These are phyloP conservation scores for Claviceps spartinae DNA, from an alignment of 2,329 filamentous ascomycete species.

Conservation along the genomic window DNA sequence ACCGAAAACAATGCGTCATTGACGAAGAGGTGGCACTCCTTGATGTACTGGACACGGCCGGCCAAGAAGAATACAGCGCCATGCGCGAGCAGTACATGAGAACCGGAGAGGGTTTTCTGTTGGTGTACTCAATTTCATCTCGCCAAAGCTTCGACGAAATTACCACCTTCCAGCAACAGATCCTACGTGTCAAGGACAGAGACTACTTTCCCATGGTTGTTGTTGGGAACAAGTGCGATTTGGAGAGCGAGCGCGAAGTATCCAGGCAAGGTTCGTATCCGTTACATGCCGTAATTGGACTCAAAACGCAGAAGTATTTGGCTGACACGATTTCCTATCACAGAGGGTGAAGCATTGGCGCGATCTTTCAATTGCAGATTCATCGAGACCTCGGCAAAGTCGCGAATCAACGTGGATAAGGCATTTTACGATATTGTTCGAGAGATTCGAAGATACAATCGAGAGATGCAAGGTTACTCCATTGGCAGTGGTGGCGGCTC, in stretches of 20 bases:
- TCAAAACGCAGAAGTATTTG: not conserved
- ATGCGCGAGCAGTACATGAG: slow-evolving; percentile 99
- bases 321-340: slow-evolving; percentile 7
- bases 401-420: slow-evolving; percentile 94
- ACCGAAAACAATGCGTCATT: slow-evolving; percentile 98
- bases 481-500: slow-evolving; percentile 53
- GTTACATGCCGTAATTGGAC: not conserved
- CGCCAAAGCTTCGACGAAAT: slow-evolving; percentile 97
- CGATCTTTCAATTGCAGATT: slow-evolving; percentile 90
- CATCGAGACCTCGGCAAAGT: slow-evolving; percentile 98
- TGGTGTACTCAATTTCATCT: slow-evolving; percentile 97
- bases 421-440: slow-evolving; percentile 97
- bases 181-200: slow-evolving; percentile 96
- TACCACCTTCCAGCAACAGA: slow-evolving; percentile 96
- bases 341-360: slow-evolving; percentile 83
- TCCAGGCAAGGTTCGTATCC: slow-evolving; percentile 65
- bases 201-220: slow-evolving; percentile 99
- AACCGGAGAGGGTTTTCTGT: slow-evolving; percentile 91
- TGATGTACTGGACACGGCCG: slow-evolving; percentile 94
- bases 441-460: slow-evolving; percentile 96
- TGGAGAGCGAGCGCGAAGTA: slow-evolving; percentile 84
- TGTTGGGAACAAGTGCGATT: slow-evolving; percentile 98
- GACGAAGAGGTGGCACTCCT: slow-evolving; percentile 96
- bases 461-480: slow-evolving; percentile 85
- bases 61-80: slow-evolving; percentile 97